Percentiles rank a stretch among this genome's conserved stretches.
phyloP scores from a whole-genome alignment of 768 basidiomycete genomes.

The Tephrocybe sp. region DNA sequence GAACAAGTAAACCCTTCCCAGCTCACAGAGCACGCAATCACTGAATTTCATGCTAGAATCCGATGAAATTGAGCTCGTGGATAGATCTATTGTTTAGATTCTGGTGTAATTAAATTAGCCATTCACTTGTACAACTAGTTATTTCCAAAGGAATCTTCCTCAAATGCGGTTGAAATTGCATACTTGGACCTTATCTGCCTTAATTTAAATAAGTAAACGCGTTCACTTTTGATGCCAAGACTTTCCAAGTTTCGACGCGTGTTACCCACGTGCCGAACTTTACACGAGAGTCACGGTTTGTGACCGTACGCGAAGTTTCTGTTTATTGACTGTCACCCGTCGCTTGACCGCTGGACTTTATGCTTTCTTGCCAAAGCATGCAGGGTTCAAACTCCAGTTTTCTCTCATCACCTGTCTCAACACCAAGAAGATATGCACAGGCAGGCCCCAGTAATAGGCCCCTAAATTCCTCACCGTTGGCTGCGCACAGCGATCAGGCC shows the following conservation, averaged over 20 bases:
- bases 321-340: constrained; percentile 7
- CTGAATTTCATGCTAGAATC: neutral
- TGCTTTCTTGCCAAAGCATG: constrained; percentile 3
- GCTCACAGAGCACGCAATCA: too few species aligned
- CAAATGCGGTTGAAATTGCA: too few species aligned
- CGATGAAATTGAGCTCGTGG: neutral
- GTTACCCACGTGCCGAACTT: neutral
- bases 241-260: too few species aligned
- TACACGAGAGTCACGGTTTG: too few species aligned
- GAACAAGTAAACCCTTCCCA: neutral
- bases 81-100: neutral
- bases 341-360: neutral
- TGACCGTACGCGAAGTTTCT: constrained; percentile 11
- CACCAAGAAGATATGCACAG: neutral
- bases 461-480: constrained; percentile 52
- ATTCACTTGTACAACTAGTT: too few species aligned
- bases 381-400: too few species aligned
- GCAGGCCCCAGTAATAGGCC: constrained; percentile 28
- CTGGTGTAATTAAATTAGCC: too few species aligned
- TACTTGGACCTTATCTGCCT: too few species aligned
- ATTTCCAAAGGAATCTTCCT: too few species aligned
- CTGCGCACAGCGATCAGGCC: constrained; percentile 34
- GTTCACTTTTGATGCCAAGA: too few species aligned
- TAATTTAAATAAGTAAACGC: too few species aligned
- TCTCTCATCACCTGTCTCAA: constrained; percentile 14